Base-by-base conservation (phyloP, 306 rosid genomes). In the Fragaria ananassa region DNA sequence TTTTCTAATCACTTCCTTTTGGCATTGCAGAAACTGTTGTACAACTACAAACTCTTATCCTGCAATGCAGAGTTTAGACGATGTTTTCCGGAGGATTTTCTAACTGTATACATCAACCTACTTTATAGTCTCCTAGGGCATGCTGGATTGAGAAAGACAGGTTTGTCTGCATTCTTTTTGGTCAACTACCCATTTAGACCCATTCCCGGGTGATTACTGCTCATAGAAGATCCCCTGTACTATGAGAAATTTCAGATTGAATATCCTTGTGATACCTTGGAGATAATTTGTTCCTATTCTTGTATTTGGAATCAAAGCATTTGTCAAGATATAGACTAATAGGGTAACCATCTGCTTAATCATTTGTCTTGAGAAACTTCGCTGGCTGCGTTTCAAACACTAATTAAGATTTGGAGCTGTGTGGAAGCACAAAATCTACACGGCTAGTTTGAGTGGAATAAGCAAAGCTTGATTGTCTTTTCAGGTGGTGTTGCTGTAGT, bases 371-470 rank as follows among this genome's bases (percentile, higher is more conserved):
- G 6, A 62, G 42, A 62, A 61, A 62, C 9, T 29, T 31, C 3
- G 74, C n/a, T 29, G 74, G 83, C 65, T 70, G 73, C 68, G 82
- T 85, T 83, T 58, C 81, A 76, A 76, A 68, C 83, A 83, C 72
- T 83, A 79, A 50, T 68, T 62, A 58, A 51, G 49, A 54, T 58
- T 66, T 17, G 47, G 78, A 78, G 62, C 39, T 13, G 68, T 12
- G 76, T 44, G 47, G 68, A 31, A 39, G 81, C 75, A 76, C 83
- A 44, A 79, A 83, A 70, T 81, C 83, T 66, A 70, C 76, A 87
- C 81, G 76, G 77, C 83, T 65, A 6, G 47, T 27, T 69, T 75
- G 34, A 68, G 76, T 81, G 74, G 75, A 44, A 72, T 53, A 35
- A 39, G 75, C 73, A 19, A 76, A 19, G 80, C 39, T 77, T 70